phyloP scores from a whole-genome alignment of 176 grass and related monocot species.

The Aegilops sharonensis region DNA sequence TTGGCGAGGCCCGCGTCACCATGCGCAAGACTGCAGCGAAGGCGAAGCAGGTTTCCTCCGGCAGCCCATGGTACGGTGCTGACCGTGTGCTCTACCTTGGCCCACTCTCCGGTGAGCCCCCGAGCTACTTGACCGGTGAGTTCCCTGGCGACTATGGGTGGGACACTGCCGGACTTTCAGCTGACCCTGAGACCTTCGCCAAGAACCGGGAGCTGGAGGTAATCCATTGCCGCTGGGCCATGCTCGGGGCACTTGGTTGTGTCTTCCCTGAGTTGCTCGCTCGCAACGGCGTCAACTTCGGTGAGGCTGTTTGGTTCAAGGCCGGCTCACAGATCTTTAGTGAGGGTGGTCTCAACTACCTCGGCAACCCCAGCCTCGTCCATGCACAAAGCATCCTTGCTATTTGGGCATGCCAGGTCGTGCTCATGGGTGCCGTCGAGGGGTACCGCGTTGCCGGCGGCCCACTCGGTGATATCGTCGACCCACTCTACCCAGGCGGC shows the following conservation, averaged over 20 bases:
- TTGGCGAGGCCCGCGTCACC: not conserved
- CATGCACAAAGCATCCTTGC: not conserved
- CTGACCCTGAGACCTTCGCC: not conserved
- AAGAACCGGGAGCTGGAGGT: slow-evolving; percentile 6
- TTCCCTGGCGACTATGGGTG: not conserved
- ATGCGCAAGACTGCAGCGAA: not conserved
- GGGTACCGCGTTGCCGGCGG: not conserved
- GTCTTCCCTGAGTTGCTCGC: not conserved
- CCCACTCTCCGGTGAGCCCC: not conserved
- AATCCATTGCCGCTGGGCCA: not conserved
- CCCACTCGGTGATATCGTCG: not conserved
- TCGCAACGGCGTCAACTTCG: not conserved
- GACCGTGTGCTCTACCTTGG: not conserved
- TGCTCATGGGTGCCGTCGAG: slow-evolving; percentile 1
- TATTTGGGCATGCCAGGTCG: not conserved
- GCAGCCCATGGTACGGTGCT: not conserved
- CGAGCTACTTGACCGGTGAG: not conserved
- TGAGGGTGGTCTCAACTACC: not conserved
- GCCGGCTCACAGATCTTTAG: not conserved
- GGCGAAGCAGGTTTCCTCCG: not conserved
- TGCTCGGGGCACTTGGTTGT: not conserved
- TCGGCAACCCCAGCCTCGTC: not conserved
- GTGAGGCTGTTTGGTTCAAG: not conserved
- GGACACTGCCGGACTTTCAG: not conserved
- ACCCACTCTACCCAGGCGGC: not conserved